Evolutionary conservation across 1,284 basidiomycete genomes (phyloP).

Genomic region (Boletellus deceptivus): DNA sequence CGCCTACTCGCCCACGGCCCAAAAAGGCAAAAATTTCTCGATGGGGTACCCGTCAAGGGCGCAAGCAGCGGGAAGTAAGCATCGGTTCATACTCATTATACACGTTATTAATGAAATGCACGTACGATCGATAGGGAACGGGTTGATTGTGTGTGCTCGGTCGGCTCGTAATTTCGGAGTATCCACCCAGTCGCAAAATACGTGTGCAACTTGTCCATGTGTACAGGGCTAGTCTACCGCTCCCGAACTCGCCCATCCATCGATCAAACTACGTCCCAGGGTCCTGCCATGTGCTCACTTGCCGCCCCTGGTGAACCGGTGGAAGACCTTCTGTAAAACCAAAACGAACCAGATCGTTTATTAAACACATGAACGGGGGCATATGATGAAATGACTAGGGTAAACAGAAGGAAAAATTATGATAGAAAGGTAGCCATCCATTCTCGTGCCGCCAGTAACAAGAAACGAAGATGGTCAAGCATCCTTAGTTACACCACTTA

Average conservation of each 20-base stretch:
- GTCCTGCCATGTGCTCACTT: constrained; percentile 17
- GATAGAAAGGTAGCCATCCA: neutral
- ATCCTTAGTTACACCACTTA: constrained; percentile 18
- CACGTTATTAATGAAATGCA: no score
- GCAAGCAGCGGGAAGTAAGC: no score
- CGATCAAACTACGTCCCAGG: neutral
- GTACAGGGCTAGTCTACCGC: neutral
- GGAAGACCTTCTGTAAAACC: constrained; percentile 29
- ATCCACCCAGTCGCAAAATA: neutral
- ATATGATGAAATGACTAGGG: constrained; percentile 7
- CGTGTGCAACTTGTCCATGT: constrained; percentile 5
- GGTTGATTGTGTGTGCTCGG: no score
- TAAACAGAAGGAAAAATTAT: neutral
- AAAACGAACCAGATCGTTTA: constrained; percentile 17
- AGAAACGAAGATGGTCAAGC: constrained; percentile 16
- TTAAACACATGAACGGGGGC: constrained; percentile 22
- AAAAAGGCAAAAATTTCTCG: no score
- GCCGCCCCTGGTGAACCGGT: constrained; percentile 20
- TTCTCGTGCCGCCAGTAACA: neutral
- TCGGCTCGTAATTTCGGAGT: no score
- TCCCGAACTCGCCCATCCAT: neutral
- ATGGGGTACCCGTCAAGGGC: no score
- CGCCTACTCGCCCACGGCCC: no score
- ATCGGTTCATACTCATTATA: no score
- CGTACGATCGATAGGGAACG: no score